Evolutionary conservation across 176 grass and related monocot species (phyloP).

Genomic region (Musa schizocarpa): DNA sequence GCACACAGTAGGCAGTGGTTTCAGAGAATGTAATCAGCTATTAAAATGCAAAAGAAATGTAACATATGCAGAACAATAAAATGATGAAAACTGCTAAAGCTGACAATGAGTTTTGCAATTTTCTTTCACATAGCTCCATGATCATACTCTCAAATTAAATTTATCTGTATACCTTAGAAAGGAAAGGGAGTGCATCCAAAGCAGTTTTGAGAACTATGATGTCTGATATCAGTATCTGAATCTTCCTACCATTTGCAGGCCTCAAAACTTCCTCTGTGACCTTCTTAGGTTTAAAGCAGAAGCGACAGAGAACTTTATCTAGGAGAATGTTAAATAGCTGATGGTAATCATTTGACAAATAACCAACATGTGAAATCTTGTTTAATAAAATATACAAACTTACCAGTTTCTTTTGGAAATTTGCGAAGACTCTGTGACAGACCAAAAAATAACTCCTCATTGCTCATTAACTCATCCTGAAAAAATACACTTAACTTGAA

Average conservation of each 20-base stretch:
- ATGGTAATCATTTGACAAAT: background rate
- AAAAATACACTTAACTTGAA: background rate
- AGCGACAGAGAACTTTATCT: conserved; percentile 97
- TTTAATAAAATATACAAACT: conserved; percentile 15
- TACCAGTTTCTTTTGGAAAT: conserved; percentile 99
- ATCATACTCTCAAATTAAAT: background rate
- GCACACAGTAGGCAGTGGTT: background rate
- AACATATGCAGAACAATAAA: background rate
- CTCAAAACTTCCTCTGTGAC: conserved; percentile 50
- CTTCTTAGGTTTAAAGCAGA: conserved; percentile 90
- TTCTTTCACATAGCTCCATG: background rate
- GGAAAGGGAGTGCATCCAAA: conserved; percentile 82
- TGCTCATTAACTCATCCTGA: conserved; percentile 89
- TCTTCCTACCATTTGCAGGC: conserved; percentile 67
- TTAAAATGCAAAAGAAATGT: background rate
- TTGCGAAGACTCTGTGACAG: conserved; percentile 85
- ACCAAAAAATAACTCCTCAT: conserved; percentile 93
- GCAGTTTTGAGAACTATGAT: conserved; percentile 96
- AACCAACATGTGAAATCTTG: conserved; percentile 4
- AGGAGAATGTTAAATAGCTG: background rate
- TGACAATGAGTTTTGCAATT: background rate
- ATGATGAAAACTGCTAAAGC: background rate
- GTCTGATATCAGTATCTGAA: conserved; percentile 78
- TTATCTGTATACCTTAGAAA: conserved; percentile 52
- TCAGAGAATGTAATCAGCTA: background rate